Evolutionary conservation across 495 filamentous ascomycete genomes (phyloP).

Genomic region (Annulohypoxylon moriforme): DNA sequence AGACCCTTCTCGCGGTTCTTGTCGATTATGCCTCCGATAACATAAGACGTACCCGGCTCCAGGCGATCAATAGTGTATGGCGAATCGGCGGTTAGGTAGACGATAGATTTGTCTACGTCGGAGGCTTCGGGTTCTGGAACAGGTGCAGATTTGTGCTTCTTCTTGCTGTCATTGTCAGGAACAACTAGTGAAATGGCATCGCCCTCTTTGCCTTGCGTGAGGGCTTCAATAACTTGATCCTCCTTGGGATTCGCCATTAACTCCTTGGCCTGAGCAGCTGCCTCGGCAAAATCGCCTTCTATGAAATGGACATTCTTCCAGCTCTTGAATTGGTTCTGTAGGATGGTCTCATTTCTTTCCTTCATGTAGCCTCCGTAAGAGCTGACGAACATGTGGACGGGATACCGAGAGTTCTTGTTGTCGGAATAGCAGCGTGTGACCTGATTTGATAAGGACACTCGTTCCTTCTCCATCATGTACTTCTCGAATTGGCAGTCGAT

Average conservation of each 20-base stretch:
- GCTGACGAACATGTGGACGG: constrained; percentile 75
- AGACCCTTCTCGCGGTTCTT: constrained; percentile 94
- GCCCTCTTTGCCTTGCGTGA: constrained; percentile 56
- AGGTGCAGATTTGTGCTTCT: constrained; percentile 29
- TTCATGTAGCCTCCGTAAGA: constrained; percentile 81
- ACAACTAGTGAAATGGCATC: constrained; percentile 40
- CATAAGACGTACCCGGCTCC: constrained; percentile 86
- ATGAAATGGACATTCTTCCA: constrained; percentile 84
- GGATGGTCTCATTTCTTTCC: constrained; percentile 79
- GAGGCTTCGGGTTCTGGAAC: constrained; percentile 48
- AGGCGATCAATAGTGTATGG: constrained; percentile 81
- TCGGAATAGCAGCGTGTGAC: constrained; percentile 90
- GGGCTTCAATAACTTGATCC: constrained; percentile 65
- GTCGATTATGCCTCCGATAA: constrained; percentile 95
- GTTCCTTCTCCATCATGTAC: constrained; percentile 85
- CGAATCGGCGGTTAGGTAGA: constrained; percentile 92
- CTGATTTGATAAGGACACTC: constrained; percentile 82
- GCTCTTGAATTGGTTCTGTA: constrained; percentile 71
- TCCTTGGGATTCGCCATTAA: constrained; percentile 67
- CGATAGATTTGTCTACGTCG: constrained; percentile 61
- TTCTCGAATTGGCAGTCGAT: constrained; percentile 94
- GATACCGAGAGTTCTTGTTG: constrained; percentile 73
- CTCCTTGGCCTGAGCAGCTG: constrained; percentile 67
- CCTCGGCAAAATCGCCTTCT: constrained; percentile 74
- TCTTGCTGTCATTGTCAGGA: constrained; percentile 16